Percentiles rank a stretch among this genome's conserved stretches.
phyloP scores from a whole-genome alignment of 345 rosid species.

The Populus tremula region DNA sequence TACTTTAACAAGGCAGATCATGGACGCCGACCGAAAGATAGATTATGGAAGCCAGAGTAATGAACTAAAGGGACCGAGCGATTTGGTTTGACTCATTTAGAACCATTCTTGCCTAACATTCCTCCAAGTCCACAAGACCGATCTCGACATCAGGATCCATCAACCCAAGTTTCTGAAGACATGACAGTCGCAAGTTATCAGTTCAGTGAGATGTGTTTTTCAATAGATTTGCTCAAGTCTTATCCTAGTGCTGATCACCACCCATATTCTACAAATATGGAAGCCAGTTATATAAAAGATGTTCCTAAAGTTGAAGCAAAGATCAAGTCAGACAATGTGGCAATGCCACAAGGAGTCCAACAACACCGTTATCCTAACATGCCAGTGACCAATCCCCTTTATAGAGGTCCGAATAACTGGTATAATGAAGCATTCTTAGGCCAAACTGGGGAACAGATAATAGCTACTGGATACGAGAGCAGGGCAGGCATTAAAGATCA shows the following conservation, averaged over 20 bases:
- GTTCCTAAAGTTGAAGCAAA: conserved; percentile 15
- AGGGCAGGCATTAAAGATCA: conserved; percentile 8
- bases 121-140: conserved; percentile 1
- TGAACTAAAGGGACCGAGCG: conserved; percentile 20
- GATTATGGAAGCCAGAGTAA: conserved; percentile 20
- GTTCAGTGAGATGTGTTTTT: conserved; percentile 45
- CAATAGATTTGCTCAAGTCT: conserved; percentile 43
- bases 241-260: conserved; percentile 8
- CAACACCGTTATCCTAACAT: no score
- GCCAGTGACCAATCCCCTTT: no score
- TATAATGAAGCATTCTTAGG: no score
- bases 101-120: background rate
- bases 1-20: conserved; percentile 7
- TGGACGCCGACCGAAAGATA: conserved; percentile 12
- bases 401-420: no score
- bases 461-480: background rate
- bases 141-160: conserved; percentile 10
- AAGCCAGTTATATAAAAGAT: conserved; percentile 1
- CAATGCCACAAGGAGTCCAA: background rate
- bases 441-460: no score
- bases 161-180: conserved; percentile 30
- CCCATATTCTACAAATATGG: conserved; percentile 1
- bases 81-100: background rate
- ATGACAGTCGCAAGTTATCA: conserved; percentile 39
- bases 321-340: background rate